phyloP scores from a whole-genome alignment of 768 basidiomycete genomes.

The Holtermanniella nyarrowii region DNA sequence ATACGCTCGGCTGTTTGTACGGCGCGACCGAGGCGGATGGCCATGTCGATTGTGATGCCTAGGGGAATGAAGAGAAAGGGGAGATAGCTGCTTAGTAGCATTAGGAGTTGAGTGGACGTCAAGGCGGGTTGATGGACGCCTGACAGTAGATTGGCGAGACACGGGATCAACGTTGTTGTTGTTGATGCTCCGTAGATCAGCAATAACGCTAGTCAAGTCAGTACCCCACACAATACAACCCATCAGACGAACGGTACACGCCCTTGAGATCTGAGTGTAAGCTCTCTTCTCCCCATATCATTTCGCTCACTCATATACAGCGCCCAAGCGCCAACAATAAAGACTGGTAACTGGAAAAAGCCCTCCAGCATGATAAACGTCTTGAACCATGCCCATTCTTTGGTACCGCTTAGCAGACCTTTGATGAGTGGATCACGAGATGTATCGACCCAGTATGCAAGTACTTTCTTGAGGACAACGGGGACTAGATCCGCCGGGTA shows the following conservation, averaged over 20 bases:
- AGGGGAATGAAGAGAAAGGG: constrained; percentile 67
- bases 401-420: constrained; percentile 41
- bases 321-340: constrained; percentile 52
- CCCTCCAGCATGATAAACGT: constrained; percentile 46
- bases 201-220: constrained; percentile 47
- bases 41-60: constrained; percentile 65
- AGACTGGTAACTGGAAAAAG: constrained; percentile 59
- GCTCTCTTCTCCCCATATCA: constrained; percentile 47
- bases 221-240: no score
- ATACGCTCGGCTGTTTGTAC: background rate
- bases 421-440: constrained; percentile 62
- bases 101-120: constrained; percentile 47
- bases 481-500: constrained; percentile 48
- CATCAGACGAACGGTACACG: constrained; percentile 31
- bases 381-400: constrained; percentile 42
- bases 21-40: background rate
- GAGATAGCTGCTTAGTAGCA: constrained; percentile 60
- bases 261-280: constrained; percentile 28
- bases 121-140: constrained; percentile 46
- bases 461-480: constrained; percentile 44
- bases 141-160: constrained; percentile 53
- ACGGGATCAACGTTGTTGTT: constrained; percentile 65
- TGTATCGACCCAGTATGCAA: constrained; percentile 49
- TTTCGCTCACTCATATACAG: constrained; percentile 36
- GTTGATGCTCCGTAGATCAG: constrained; percentile 68